These are phyloP conservation scores for Malus sieversii DNA, from an alignment of 306 rosid species.

Conservation along the genomic window DNA sequence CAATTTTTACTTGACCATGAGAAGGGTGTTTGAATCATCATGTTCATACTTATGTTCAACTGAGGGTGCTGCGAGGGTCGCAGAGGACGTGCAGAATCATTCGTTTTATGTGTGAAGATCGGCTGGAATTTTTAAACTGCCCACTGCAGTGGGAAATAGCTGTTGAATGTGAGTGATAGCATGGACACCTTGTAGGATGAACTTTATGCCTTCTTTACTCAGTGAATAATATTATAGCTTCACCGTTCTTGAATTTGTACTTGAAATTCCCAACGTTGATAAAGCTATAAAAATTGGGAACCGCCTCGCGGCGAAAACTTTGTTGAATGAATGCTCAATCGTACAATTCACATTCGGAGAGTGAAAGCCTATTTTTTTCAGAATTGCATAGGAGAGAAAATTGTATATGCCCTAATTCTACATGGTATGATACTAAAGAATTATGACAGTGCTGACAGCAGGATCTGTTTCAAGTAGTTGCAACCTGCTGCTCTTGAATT, in stretches of 20 bases:
- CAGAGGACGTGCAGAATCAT: background rate
- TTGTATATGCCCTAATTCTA: background rate
- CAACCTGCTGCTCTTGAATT: slow-evolving; percentile 53
- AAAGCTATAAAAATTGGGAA: background rate
- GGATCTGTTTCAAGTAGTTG: slow-evolving; percentile 25
- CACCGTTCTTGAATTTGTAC: background rate
- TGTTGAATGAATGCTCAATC: background rate
- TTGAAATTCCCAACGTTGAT: background rate
- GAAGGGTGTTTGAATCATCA: background rate
- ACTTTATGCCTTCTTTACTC: background rate
- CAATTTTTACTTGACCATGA: background rate
- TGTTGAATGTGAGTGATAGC: background rate
- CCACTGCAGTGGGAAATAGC: background rate
- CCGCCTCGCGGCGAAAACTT: background rate
- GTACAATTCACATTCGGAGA: background rate
- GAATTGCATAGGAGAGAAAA: background rate
- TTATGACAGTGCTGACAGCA: slow-evolving; percentile 4
- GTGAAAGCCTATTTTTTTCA: background rate
- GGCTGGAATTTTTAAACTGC: background rate
- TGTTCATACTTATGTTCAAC: background rate
- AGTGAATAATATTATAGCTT: background rate
- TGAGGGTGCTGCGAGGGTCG: background rate
- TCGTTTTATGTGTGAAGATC: background rate
- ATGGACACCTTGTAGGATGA: background rate
- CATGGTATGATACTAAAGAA: background rate